phyloP scores from a whole-genome alignment of 306 rosid genomes.

The Cajanus cajan region DNA sequence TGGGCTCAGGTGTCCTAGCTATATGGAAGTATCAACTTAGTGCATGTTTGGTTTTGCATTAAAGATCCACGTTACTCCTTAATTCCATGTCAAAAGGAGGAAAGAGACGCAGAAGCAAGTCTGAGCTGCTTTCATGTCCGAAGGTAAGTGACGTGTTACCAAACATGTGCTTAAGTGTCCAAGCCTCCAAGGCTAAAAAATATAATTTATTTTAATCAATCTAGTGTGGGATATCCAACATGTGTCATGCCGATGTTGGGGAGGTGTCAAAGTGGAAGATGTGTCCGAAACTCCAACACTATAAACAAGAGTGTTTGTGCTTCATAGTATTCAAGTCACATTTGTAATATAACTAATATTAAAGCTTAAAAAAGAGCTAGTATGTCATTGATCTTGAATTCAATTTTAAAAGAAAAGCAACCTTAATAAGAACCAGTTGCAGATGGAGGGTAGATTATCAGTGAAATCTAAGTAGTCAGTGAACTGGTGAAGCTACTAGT shows the following conservation, averaged over 20 bases:
- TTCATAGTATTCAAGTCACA: background rate
- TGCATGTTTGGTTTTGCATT: no score
- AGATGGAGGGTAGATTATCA: background rate
- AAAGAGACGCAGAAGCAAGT: no score
- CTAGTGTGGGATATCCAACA: background rate
- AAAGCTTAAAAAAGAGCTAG: background rate
- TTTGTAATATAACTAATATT: background rate
- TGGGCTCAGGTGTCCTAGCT: background rate
- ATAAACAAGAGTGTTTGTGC: no score
- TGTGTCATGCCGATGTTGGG: no score
- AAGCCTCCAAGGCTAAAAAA: background rate
- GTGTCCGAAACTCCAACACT: no score
- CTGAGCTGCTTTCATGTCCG: no score
- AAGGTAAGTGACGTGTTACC: no score
- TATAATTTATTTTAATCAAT: background rate
- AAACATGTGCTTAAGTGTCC: no score
- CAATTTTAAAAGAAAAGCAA: background rate
- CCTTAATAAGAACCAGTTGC: background rate
- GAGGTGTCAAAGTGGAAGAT: no score
- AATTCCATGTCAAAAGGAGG: no score
- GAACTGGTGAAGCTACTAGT: background rate
- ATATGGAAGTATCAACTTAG: background rate
- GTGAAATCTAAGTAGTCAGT: background rate
- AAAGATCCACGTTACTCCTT: no score
- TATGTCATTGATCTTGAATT: background rate